Percentiles rank a stretch among this genome's conserved stretches.
Conservation (phyloP, 768 basidiomycete species). For the Hortiboletus flavorubellus region DNA sequence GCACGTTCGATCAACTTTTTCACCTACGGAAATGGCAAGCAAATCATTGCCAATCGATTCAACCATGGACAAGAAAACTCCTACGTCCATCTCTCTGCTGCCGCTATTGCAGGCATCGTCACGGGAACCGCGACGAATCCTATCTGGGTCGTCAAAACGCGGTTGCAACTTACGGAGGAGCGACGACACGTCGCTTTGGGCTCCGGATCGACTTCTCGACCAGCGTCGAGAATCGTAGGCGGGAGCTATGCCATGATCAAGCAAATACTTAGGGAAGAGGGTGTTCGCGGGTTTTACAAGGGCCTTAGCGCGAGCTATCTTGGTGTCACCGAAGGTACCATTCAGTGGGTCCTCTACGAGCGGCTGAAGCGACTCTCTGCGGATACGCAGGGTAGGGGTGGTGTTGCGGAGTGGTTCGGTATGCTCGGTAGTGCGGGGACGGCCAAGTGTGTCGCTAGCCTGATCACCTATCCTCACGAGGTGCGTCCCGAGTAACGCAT, state of each 20-base stretch:
- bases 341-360: slow-evolving; percentile 98
- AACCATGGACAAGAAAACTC: slow-evolving; percentile 77
- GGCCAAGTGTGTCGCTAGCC: slow-evolving; percentile 89
- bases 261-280: slow-evolving; percentile 77
- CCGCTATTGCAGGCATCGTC: slow-evolving; percentile 78
- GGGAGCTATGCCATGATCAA: slow-evolving; percentile 62
- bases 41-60: slow-evolving; percentile 78
- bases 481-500: slow-evolving; percentile 41
- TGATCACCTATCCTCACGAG: slow-evolving; percentile 99
- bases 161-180: slow-evolving; percentile 68
- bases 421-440: slow-evolving; percentile 89
- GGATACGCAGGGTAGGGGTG: slow-evolving; percentile 52
- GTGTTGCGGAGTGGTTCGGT: slow-evolving; percentile 64
- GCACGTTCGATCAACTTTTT: slow-evolving; percentile 98
- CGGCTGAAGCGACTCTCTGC: slow-evolving; percentile 72
- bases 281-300: slow-evolving; percentile 87
- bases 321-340: slow-evolving; percentile 93
- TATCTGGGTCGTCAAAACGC: slow-evolving; percentile 99
- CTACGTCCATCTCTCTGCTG: slow-evolving; percentile 81
- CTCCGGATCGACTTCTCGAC: background rate
- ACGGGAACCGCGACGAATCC: slow-evolving; percentile 95
- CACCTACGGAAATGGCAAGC: slow-evolving; percentile 96
- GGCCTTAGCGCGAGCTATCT: slow-evolving; percentile 93
- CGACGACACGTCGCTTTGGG: slow-evolving; percentile 14
- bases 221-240: slow-evolving; percentile 37